Conservation (phyloP, 345 rosid genomes). For the Melaleuca quinquenervia region DNA sequence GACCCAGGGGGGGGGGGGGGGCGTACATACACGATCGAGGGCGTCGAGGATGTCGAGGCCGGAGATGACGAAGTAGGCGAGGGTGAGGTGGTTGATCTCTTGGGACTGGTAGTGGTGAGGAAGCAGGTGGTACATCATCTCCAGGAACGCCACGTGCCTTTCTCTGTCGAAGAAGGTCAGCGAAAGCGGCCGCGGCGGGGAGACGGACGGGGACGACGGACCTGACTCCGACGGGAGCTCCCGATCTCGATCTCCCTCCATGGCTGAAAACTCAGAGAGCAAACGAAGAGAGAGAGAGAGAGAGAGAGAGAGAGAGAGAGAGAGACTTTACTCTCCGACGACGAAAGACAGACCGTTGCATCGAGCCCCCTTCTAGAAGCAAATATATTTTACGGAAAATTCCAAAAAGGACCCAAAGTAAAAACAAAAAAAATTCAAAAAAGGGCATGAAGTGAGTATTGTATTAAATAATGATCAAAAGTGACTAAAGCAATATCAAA, state of each 20-base stretch:
- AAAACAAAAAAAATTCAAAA: no score
- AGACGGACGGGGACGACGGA: conserved; percentile 11
- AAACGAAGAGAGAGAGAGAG: no score
- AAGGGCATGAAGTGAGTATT: no score
- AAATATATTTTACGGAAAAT: neutral
- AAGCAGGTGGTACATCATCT: conserved; percentile 74
- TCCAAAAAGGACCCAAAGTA: no score
- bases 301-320: neutral
- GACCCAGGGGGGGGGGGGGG: no score
- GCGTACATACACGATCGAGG: conserved; percentile 38
- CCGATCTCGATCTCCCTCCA: conserved; percentile 13
- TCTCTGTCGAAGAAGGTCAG: conserved; percentile 35
- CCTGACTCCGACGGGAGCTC: conserved; percentile 6
- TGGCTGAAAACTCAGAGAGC: neutral
- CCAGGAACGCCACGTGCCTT: conserved; percentile 44
- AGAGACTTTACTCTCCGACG: neutral
- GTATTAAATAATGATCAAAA: no score
- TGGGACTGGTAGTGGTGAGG: conserved; percentile 64
- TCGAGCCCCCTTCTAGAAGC: neutral
- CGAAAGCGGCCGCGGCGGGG: conserved; percentile 4
- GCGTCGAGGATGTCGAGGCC: conserved; percentile 70
- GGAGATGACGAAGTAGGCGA: conserved; percentile 72
- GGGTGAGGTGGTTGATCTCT: conserved; percentile 86
- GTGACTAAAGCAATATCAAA: no score
- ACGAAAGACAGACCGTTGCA: neutral